Evolutionary conservation across 352 stramenopile species (phyloP).

Genomic region (Phytophthora pinifolia): DNA sequence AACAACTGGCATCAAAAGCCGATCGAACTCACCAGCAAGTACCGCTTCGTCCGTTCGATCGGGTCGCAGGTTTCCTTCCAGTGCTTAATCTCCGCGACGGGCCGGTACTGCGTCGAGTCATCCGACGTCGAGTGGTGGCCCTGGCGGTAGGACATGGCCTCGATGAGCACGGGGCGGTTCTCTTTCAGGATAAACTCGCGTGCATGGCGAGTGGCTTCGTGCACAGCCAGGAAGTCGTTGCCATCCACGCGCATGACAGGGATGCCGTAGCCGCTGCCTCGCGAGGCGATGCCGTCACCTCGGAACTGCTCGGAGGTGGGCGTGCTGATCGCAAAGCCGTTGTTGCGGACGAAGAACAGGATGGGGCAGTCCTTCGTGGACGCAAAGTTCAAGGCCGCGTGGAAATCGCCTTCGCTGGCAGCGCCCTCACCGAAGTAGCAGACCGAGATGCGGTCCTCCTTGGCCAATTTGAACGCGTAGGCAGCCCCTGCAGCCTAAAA

Average conservation of each 20-base stretch:
- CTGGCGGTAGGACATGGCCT: constrained; percentile 98
- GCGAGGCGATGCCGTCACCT: constrained; percentile 95
- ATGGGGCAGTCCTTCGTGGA: constrained; percentile 95
- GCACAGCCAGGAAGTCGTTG: constrained; percentile 97
- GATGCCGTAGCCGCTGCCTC: constrained; percentile 96
- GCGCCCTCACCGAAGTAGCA: constrained; percentile 98
- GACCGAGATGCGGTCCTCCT: constrained; percentile 90
- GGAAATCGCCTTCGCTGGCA: constrained; percentile 97
- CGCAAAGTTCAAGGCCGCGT: constrained; percentile 97
- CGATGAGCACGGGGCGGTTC: constrained; percentile 94
- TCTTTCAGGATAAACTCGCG: constrained; percentile 90
- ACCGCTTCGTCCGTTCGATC: constrained; percentile 90
- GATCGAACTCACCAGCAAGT: constrained; percentile 72
- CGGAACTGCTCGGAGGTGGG: constrained; percentile 95
- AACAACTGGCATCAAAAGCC: too few relatives aligned
- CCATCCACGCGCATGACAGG: constrained; percentile 96
- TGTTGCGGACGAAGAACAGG: constrained; percentile 99
- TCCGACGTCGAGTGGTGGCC: constrained; percentile 99
- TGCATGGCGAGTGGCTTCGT: constrained; percentile 90
- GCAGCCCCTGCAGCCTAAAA: constrained; percentile 93
- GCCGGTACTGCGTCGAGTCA: constrained; percentile 96
- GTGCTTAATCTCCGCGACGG: constrained; percentile 91
- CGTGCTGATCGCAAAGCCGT: constrained; percentile 98
- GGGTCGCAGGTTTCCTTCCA: constrained; percentile 91
- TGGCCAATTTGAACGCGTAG: constrained; percentile 95